These are phyloP conservation scores for Tetradesmus obliquus DNA, from an alignment of 139 green algal species.

Conservation along the genomic window DNA sequence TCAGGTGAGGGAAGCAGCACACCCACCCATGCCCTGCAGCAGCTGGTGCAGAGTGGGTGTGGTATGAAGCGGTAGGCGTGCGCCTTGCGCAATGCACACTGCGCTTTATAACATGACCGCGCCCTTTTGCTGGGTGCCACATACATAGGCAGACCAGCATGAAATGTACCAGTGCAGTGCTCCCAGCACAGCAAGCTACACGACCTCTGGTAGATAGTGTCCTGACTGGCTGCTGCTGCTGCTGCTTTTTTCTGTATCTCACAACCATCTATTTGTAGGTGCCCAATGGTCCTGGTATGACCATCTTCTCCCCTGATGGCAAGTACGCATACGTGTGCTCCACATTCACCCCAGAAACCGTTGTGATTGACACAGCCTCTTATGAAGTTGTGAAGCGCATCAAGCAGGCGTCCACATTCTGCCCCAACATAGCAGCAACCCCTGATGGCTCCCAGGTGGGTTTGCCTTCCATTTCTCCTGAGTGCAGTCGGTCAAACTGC, in stretches of 20 bases:
- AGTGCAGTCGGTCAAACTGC: background rate
- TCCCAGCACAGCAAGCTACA: background rate
- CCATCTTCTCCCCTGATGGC: constrained; percentile 44
- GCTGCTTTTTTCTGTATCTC: background rate
- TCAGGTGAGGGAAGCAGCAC: background rate
- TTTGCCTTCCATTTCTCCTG: background rate
- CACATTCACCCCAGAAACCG: background rate
- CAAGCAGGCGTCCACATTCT: background rate
- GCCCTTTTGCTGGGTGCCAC: too few species aligned
- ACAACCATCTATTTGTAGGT: background rate
- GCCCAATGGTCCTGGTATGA: constrained; percentile 27
- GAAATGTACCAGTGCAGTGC: background rate
- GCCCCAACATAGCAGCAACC: constrained; percentile 38
- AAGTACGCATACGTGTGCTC: constrained; percentile 34
- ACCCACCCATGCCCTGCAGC: background rate
- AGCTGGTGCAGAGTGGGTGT: background rate
- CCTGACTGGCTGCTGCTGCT: background rate
- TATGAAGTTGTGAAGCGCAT: constrained; percentile 8
- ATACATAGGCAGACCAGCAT: background rate
- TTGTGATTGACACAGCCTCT: constrained; percentile 14
- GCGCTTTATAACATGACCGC: too few species aligned
- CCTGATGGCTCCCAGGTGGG: constrained; percentile 18
- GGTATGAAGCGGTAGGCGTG: too few species aligned
- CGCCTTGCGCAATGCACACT: too few species aligned
- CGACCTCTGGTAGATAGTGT: background rate